Evolutionary conservation across 768 basidiomycete species (phyloP).

Genomic region (Auriscalpium microsporum): DNA sequence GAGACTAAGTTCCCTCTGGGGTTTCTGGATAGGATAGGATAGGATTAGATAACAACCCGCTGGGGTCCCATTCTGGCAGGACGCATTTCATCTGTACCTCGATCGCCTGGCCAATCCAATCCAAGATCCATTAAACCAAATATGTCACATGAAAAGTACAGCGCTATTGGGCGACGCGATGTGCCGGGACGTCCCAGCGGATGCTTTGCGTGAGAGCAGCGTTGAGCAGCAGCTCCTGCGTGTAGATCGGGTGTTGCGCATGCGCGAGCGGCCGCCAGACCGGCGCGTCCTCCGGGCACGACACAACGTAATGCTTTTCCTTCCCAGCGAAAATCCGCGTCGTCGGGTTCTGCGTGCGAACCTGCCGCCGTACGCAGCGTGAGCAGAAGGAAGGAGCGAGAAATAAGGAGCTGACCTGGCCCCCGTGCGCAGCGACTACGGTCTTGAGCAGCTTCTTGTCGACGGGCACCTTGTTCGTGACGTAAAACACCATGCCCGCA

Average conservation of each 20-base stretch:
- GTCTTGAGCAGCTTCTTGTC: conserved; percentile 57
- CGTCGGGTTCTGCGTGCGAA: conserved; percentile 43
- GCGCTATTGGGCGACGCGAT: no score
- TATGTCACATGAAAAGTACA: no score
- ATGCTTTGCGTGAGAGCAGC: conserved; percentile 59
- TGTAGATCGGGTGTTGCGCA: conserved; percentile 50
- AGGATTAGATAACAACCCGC: no score
- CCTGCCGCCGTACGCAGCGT: conserved; percentile 20
- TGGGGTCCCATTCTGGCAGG: no score
- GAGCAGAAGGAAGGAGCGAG: not conserved
- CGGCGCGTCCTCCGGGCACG: conserved; percentile 51
- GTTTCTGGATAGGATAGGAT: no score
- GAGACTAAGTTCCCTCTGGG: no score
- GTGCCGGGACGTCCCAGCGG: conserved; percentile 43
- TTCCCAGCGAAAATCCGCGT: conserved; percentile 44
- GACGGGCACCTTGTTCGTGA: conserved; percentile 57
- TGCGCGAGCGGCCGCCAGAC: conserved; percentile 59
- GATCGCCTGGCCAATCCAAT: no score
- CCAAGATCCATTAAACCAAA: no score
- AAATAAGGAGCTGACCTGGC: conserved; percentile 37
- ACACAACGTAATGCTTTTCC: conserved; percentile 50
- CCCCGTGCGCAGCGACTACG: conserved; percentile 63
- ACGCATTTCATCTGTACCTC: no score
- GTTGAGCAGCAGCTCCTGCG: conserved; percentile 57
- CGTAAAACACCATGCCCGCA: conserved; percentile 59